phyloP scores from a whole-genome alignment of 108 stramenopile genomes.

The Nannochloropsis gaditana region DNA sequence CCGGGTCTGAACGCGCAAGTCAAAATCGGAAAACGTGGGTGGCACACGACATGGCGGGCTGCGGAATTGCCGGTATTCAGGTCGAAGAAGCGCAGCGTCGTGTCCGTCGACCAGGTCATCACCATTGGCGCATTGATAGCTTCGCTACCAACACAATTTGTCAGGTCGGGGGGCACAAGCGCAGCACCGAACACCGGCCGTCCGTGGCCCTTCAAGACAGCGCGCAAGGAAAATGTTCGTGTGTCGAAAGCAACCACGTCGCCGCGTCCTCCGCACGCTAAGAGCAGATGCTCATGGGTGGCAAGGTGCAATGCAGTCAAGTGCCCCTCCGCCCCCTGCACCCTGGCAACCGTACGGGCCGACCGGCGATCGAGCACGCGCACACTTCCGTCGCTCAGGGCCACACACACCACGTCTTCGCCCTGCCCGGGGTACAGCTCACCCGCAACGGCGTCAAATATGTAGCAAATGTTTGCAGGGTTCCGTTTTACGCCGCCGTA shows the following conservation, averaged over 20 bases:
- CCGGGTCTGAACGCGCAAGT: neutral
- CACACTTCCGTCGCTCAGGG: constrained; percentile 4
- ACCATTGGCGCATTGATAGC: neutral
- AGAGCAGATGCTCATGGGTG: neutral
- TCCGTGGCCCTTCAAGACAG: neutral
- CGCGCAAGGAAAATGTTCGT: neutral
- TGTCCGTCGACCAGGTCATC: constrained; percentile 12
- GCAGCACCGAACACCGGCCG: neutral
- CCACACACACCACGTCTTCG: constrained; percentile 8
- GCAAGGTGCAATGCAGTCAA: neutral
- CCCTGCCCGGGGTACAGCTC: neutral
- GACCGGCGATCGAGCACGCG: neutral
- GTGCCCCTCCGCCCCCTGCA: neutral
- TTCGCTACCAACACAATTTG: neutral
- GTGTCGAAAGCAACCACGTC: neutral
- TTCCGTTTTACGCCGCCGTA: neutral
- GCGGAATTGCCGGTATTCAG: neutral
- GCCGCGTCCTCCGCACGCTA: neutral
- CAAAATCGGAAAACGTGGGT: constrained; percentile 2
- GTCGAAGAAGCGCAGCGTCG: neutral
- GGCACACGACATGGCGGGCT: neutral
- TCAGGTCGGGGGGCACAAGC: neutral
- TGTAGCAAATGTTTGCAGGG: constrained; percentile 7
- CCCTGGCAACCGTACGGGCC: neutral
- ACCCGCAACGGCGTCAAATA: constrained; percentile 6